Conservation (phyloP, 2,329 filamentous ascomycete genomes). For the Fusarium domesticum region DNA sequence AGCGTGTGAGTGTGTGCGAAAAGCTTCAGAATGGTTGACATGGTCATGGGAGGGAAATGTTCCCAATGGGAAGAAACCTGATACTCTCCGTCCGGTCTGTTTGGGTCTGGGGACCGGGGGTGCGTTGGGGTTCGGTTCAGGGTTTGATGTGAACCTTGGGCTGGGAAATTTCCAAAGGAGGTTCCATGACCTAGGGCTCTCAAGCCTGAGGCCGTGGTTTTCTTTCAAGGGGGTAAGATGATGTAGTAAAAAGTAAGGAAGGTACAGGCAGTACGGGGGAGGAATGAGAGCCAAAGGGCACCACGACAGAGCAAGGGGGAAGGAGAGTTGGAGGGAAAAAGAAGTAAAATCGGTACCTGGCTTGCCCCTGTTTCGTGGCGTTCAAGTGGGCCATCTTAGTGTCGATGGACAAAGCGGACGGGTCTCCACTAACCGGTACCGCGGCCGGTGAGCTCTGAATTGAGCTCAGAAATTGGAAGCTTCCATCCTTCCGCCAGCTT, state of each 20-base stretch:
- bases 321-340: neutral
- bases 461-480: slow-evolving; percentile 10
- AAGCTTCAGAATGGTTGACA: too few species aligned
- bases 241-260: slow-evolving; percentile 3
- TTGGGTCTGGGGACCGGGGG: too few species aligned
- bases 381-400: slow-evolving; percentile 7
- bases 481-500: neutral
- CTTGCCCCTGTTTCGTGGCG: slow-evolving; percentile 18
- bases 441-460: slow-evolving; percentile 16
- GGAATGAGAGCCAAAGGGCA: slow-evolving; percentile 13
- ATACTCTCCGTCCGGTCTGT: too few species aligned
- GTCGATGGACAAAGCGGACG: slow-evolving; percentile 18
- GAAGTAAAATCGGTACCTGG: neutral
- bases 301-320: neutral
- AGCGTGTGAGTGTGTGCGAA: too few species aligned
- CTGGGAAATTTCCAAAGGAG: neutral
- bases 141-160: too few species aligned
- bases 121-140: too few species aligned
- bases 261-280: slow-evolving; percentile 14
- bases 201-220: neutral
- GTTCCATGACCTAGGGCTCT: too few species aligned
- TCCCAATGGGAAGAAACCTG: too few species aligned
- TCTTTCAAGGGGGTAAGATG: neutral
- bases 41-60: too few species aligned
- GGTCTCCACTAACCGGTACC: slow-evolving; percentile 21